Percentiles rank a stretch among this genome's conserved stretches.
Evolutionary conservation across 768 basidiomycete genomes (phyloP).

Genomic region (Mycena albidolilacea): DNA sequence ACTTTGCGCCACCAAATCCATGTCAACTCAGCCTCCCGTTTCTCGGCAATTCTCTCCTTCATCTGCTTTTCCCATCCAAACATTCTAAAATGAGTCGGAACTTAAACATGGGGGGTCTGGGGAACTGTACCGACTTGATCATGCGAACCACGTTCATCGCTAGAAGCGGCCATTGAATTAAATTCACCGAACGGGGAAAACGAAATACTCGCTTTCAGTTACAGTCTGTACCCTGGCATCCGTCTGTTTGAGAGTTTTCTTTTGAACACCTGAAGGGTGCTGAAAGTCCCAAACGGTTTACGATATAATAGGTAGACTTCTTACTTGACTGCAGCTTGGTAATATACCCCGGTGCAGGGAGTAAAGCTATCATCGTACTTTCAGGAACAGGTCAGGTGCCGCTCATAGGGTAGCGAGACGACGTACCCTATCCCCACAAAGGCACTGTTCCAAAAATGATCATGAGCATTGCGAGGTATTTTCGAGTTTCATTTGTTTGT

Average conservation of each 20-base stretch:
- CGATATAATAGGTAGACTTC: constrained; percentile 34
- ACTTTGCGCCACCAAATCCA: constrained; percentile 69
- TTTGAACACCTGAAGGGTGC: constrained; percentile 53
- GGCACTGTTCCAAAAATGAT: constrained; percentile 52
- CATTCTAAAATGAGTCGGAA: not conserved
- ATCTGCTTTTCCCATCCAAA: constrained; percentile 76
- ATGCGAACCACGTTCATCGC: constrained; percentile 72
- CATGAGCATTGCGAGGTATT: not conserved
- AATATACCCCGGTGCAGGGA: not conserved
- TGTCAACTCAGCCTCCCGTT: constrained; percentile 72
- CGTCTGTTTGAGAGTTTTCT: constrained; percentile 67
- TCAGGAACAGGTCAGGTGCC: too few relatives aligned
- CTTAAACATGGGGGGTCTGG: not conserved
- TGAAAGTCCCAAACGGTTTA: not conserved
- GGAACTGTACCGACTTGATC: constrained; percentile 59
- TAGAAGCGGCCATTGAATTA: constrained; percentile 38
- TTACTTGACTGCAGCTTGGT: not conserved
- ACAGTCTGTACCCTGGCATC: constrained; percentile 75
- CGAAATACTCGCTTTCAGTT: constrained; percentile 65
- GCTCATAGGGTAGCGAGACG: too few relatives aligned
- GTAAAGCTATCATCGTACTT: not conserved
- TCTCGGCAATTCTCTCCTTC: constrained; percentile 64
- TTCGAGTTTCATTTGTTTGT: not conserved
- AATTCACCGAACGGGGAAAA: constrained; percentile 20
- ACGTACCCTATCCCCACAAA: constrained; percentile 65